Base-by-base conservation (phyloP, 306 rosid genomes). In the Casuarina equisetifolia region DNA sequence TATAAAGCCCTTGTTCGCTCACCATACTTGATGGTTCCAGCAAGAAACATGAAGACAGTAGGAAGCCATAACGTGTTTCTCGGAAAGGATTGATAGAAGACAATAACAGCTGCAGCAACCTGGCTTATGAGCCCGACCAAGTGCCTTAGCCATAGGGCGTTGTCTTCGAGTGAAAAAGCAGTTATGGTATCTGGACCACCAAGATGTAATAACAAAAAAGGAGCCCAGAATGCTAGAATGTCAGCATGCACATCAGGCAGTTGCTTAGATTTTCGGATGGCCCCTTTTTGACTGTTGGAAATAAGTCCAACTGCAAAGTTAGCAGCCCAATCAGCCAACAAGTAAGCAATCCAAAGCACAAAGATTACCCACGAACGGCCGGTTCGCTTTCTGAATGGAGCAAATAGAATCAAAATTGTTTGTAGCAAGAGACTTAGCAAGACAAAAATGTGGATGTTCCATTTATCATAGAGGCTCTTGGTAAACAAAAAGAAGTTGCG, bases 141-240 rank as follows among this genome's bases (percentile, higher is more conserved):
- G 67, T 89, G 92, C 50, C 92, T 74, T 11, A 74, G 73, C 92
- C 90, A 89, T 32, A 88, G 79, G 3, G 85, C 74, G 25, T 88
- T 86, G 55, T 88, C 92, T n/a, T 25, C 32, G 1, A 25, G 32
- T 25, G 32, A 25, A 25, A 25, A 25, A 25, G 32, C 32, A 25
- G 32, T 25, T 25, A 25, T 25, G 32, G 32, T 86, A 79, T 88
- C 84, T 19, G 90, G 92, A 13, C 88, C 90, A 36, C 85, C 90
- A 25, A 25, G 82, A 54, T 88, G 92, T 39, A 88, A n/a, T 51
- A 88, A 72, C 11, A 84, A 81, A 76, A 88, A 88, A 1, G 92
- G 87, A 8, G 90, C 80, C 92, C 92, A 88, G 4, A 88, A 80
- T 0, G 85, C 88, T 11, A 78, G 50, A n/a, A 86, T 80, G 55